Evolutionary conservation across 768 basidiomycete species (phyloP).

Genomic region (Roridomyces roridus): DNA sequence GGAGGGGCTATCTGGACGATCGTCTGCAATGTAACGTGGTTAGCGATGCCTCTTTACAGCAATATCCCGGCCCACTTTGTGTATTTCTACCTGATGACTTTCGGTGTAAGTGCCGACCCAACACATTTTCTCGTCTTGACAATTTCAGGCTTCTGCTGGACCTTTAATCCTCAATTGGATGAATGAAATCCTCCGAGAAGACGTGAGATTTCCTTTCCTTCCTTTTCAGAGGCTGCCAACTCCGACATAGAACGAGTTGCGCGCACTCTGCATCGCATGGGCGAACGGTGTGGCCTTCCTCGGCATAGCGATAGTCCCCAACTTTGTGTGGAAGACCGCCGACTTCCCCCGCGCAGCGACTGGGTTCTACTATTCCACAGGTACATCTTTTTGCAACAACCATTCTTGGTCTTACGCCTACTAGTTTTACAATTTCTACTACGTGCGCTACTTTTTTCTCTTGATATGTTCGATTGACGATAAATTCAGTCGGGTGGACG

Average conservation of each 20-base stretch:
- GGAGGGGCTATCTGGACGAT: conserved; percentile 8
- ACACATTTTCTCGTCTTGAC: not conserved
- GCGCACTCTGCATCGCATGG: conserved; percentile 23
- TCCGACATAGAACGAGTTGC: conserved; percentile 19
- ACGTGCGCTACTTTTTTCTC: not conserved
- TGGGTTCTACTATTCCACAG: conserved; percentile 23
- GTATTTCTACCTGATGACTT: conserved; percentile 24
- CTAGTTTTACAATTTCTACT: conserved; percentile 14
- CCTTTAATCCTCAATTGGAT: conserved; percentile 27
- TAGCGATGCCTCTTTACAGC: conserved; percentile 21
- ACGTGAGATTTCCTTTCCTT: conserved; percentile 1
- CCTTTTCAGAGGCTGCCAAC: not conserved
- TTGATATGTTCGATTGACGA: not conserved
- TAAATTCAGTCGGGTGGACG: conserved; percentile 14
- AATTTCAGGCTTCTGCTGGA: conserved; percentile 17
- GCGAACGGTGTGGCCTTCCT: conserved; percentile 24
- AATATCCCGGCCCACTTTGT: conserved; percentile 24
- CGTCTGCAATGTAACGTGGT: conserved; percentile 20
- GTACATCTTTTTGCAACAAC: not conserved
- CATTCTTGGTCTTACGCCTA: not conserved
- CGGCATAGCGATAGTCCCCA: conserved; percentile 25
- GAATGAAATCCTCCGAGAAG: conserved; percentile 20
- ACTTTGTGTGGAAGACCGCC: conserved; percentile 27
- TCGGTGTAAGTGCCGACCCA: conserved; percentile 16
- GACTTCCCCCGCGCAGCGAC: conserved; percentile 25